phyloP scores from a whole-genome alignment of 192 early-diverging fungal species.

The Coemansia sp. region DNA sequence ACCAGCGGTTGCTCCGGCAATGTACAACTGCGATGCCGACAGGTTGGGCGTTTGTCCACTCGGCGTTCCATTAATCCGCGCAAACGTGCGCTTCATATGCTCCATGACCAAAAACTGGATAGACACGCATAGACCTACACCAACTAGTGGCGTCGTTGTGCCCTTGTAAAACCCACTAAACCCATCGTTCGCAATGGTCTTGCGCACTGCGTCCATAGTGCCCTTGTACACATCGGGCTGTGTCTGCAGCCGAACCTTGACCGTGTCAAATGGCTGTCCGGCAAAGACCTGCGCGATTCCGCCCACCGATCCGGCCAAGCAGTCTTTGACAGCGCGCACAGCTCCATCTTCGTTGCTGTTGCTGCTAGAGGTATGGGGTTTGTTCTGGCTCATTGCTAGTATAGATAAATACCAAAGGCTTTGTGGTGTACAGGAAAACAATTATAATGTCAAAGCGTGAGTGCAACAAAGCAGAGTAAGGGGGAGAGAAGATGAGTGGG shows the following conservation, averaged over 20 bases:
- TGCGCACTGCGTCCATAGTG: slow-evolving; percentile 83
- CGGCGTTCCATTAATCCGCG: slow-evolving; percentile 55
- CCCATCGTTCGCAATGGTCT: slow-evolving; percentile 82
- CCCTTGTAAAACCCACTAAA: slow-evolving; percentile 88
- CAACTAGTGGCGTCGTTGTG: slow-evolving; percentile 89
- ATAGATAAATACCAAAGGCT: too few relatives aligned
- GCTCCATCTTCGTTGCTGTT: slow-evolving; percentile 28
- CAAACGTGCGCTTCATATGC: slow-evolving; percentile 81
- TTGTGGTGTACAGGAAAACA: too few relatives aligned
- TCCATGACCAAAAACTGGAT: slow-evolving; percentile 93
- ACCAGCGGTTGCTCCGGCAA: slow-evolving; percentile 82
- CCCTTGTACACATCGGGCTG: slow-evolving; percentile 79
- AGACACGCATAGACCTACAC: slow-evolving; percentile 94
- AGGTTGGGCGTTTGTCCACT: slow-evolving; percentile 52
- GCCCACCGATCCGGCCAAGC: slow-evolving; percentile 68
- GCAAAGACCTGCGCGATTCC: slow-evolving; percentile 76
- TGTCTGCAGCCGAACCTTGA: slow-evolving; percentile 92
- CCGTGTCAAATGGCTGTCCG: slow-evolving; percentile 79
- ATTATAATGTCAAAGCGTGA: too few relatives aligned
- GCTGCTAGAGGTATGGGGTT: slow-evolving; percentile 7
- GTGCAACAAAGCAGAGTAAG: too few relatives aligned
- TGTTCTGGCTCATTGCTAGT: slow-evolving; percentile 11
- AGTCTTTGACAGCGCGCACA: slow-evolving; percentile 70
- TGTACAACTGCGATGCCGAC: slow-evolving; percentile 76
- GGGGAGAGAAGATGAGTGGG: too few relatives aligned